These are phyloP conservation scores for Lachnellula arida DNA, from an alignment of 2,329 filamentous ascomycete genomes.

Conservation along the genomic window DNA sequence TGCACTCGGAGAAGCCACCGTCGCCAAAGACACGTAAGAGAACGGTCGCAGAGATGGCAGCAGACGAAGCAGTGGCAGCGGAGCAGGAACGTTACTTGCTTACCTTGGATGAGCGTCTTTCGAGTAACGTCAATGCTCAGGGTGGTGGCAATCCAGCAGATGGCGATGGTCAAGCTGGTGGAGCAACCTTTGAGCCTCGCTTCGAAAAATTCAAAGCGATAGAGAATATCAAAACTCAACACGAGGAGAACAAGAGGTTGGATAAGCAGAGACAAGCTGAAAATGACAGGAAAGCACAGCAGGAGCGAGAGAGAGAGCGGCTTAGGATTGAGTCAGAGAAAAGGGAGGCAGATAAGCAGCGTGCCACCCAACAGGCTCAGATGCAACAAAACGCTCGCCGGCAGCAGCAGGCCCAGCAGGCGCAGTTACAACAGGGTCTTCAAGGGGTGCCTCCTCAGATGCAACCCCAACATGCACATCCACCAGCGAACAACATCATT, in stretches of 20 bases:
- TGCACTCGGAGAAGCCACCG: constrained; percentile 71
- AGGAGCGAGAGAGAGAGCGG: constrained; percentile 44
- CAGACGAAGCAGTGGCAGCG: constrained; percentile 87
- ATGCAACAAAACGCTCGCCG: constrained; percentile 33
- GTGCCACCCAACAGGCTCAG: constrained; percentile 36
- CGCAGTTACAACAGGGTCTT: constrained; percentile 27
- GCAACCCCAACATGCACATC: constrained; percentile 42
- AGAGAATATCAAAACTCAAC: constrained; percentile 74
- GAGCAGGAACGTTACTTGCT: constrained; percentile 92
- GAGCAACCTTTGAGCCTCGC: constrained; percentile 72
- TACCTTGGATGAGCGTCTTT: constrained; percentile 77
- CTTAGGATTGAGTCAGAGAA: constrained; percentile 28
- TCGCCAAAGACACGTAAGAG: constrained; percentile 86
- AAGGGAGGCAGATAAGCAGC: constrained; percentile 32
- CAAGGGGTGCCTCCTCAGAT: constrained; percentile 33
- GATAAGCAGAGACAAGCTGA: constrained; percentile 63
- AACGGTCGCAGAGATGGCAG: constrained; percentile 89
- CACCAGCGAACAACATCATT: constrained; percentile 39
- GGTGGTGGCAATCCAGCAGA: constrained; percentile 56
- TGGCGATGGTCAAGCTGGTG: constrained; percentile 66
- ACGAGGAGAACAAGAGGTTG: constrained; percentile 70
- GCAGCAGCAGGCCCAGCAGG: constrained; percentile 26
- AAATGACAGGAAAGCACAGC: constrained; percentile 44
- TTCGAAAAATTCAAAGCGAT: constrained; percentile 93
- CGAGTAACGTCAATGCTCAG: constrained; percentile 53